These are phyloP conservation scores for Macaranga tanarius DNA, from an alignment of 441 rosid genomes.

Conservation along the genomic window DNA sequence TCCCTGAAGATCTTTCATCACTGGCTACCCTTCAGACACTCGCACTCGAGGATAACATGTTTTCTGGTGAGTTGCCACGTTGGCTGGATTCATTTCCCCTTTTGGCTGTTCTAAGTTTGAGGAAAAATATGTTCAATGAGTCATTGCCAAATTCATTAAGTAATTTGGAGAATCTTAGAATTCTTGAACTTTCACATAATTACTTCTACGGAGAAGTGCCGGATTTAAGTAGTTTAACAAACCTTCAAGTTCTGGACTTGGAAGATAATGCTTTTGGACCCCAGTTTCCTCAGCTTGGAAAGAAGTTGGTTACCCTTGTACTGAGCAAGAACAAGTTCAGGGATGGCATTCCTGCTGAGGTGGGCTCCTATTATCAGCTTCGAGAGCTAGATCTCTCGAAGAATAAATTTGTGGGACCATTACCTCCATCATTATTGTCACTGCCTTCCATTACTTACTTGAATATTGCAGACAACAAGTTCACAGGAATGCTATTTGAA, in stretches of 20 bases:
- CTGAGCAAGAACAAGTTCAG: constrained; percentile 84
- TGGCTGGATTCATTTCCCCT: constrained; percentile 59
- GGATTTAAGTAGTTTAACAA: constrained; percentile 60
- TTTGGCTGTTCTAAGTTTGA: constrained; percentile 71
- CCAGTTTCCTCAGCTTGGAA: constrained; percentile 64
- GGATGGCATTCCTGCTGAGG: constrained; percentile 58
- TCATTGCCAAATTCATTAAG: constrained; percentile 71
- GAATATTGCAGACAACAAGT: constrained; percentile 69
- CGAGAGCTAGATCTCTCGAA: constrained; percentile 71
- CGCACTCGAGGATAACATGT: constrained; percentile 78
- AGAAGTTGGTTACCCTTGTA: constrained; percentile 64
- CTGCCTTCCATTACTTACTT: constrained; percentile 67
- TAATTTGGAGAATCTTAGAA: constrained; percentile 65
- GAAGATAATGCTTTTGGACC: constrained; percentile 83
- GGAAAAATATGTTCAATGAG: constrained; percentile 69
- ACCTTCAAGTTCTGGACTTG: constrained; percentile 87
- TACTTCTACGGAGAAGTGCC: constrained; percentile 69
- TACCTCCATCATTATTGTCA: constrained; percentile 55
- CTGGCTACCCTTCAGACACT: constrained; percentile 66
- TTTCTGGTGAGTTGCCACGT: constrained; percentile 60
- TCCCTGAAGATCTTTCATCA: constrained; percentile 65
- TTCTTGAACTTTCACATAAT: constrained; percentile 74
- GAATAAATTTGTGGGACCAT: constrained; percentile 82
- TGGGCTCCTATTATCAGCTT: constrained; percentile 70
- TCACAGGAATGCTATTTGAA: constrained; percentile 75